Evolutionary conservation across 768 basidiomycete species (phyloP), one percentile per base, ranked within the genome.

Genomic region (Amanita phalloides): DNA sequence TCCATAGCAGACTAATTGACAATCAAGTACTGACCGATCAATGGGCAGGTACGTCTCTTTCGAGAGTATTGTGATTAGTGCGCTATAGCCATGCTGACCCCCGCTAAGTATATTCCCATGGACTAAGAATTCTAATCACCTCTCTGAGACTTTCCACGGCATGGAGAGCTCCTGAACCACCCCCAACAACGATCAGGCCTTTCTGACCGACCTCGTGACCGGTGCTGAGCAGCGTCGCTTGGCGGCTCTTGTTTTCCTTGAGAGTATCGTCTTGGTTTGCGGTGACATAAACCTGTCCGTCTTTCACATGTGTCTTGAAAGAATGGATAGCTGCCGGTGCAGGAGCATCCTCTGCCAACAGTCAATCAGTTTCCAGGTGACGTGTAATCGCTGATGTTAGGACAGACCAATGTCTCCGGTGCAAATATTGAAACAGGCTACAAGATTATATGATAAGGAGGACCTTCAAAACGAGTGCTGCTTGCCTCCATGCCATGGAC

Each of bases 401-500:
- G 4, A 55, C 72, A 32, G 56, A 84, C 83, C 84, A 35, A 89
- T 90, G 58, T 91, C 89, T 10, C 88, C 88, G 26, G 79, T 87
- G 67, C 81, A 84, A 46, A 89, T 76, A 58, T 86, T 88, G 74
- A 92, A 95, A 67, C 91, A 93, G 30, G 90, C 90, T 88, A 26
- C 7, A 57, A 23, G 17, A 48, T 42, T 45, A 32, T 38, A 35
- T 28, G 50, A 46, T 36, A 50, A 52, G 20, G 10, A 20, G 21
- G 28, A 20, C 4, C 25, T 45, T 26, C 3, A 6, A 41, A 21
- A 54, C 45, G 41, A 28, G 25, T 49, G 25, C 10, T 33, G 59
- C 66, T 45, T 60, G 86, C 86, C 87, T 73, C 89, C 90, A 61
- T 91, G 90, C 90, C 89, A 92, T 9, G 88, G 87, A 59, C 86